Conservation (phyloP, 441 rosid genomes). For the Pelargonium cotyledonis region DNA sequence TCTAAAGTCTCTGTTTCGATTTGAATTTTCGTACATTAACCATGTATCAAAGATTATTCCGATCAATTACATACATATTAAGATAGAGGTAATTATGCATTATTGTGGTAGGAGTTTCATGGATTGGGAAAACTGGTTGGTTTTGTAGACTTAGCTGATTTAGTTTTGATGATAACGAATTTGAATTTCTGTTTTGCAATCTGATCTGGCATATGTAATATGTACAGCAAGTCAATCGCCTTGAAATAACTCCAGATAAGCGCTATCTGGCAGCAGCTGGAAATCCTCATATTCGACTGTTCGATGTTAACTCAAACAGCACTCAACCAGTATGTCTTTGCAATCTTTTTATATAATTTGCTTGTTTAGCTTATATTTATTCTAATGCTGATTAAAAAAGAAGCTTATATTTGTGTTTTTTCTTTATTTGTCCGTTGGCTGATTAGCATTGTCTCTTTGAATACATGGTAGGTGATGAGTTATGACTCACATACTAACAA, state of each 20-base stretch:
- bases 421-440: background rate
- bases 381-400: background rate
- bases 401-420: no score
- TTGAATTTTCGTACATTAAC: background rate
- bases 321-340: slow-evolving; percentile 64
- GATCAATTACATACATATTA: background rate
- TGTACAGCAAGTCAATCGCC: slow-evolving; percentile 78
- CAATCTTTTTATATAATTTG: slow-evolving; percentile 10
- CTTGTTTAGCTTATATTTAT: background rate
- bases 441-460: slow-evolving; percentile 2
- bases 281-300: slow-evolving; percentile 84
- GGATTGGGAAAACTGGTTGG: background rate
- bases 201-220: background rate
- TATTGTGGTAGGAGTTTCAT: background rate
- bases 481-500: slow-evolving; percentile 88
- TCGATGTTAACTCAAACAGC: slow-evolving; percentile 69
- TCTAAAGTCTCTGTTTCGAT: background rate
- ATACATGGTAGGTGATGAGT: slow-evolving; percentile 57
- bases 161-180: background rate
- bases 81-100: background rate
- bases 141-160: background rate
- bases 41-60: background rate
- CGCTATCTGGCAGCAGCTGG: slow-evolving; percentile 80
- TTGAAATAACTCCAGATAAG: slow-evolving; percentile 93
- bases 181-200: background rate